A percentile compares a stretch with the other conserved stretches of the same genome.
Conservation (phyloP, 225 moss, liverwort and hornwort species). For the Lunularia cruciata region DNA sequence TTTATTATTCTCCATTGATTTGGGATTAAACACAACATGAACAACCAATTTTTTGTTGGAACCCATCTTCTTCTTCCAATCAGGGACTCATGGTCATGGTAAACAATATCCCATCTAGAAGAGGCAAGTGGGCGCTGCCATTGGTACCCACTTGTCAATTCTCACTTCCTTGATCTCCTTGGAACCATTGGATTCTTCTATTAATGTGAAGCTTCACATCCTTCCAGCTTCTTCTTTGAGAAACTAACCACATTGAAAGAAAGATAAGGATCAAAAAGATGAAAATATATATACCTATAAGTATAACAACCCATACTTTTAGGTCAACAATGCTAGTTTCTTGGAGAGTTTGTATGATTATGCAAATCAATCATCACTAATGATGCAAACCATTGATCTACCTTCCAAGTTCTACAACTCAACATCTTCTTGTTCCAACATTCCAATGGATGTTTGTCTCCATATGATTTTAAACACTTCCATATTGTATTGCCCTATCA, state of each 20-base stretch:
- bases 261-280: slow-evolving; percentile 67
- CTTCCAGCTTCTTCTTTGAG: slow-evolving; percentile 49
- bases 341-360: slow-evolving; percentile 66
- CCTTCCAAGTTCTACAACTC: too few relatives aligned
- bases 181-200: slow-evolving; percentile 58
- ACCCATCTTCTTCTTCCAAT: slow-evolving; percentile 67
- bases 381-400: too few relatives aligned
- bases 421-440: too few relatives aligned
- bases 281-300: slow-evolving; percentile 56
- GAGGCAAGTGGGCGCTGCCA: slow-evolving; percentile 69
- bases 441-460: too few relatives aligned
- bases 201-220: slow-evolving; percentile 64
- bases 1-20: slow-evolving; percentile 33
- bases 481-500: too few relatives aligned
- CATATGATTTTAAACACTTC: too few relatives aligned
- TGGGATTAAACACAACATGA: slow-evolving; percentile 50
- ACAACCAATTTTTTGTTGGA: slow-evolving; percentile 75
- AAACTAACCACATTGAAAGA: slow-evolving; percentile 61
- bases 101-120: slow-evolving; percentile 72
- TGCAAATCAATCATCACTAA: too few relatives aligned
- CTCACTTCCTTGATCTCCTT: slow-evolving; percentile 93
- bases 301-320: slow-evolving; percentile 83
- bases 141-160: slow-evolving; percentile 63
- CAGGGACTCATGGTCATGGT: slow-evolving; percentile 66
- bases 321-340: slow-evolving; percentile 70